Conservation (phyloP, 2,329 filamentous ascomycete genomes). For the Penicillium sp. region DNA sequence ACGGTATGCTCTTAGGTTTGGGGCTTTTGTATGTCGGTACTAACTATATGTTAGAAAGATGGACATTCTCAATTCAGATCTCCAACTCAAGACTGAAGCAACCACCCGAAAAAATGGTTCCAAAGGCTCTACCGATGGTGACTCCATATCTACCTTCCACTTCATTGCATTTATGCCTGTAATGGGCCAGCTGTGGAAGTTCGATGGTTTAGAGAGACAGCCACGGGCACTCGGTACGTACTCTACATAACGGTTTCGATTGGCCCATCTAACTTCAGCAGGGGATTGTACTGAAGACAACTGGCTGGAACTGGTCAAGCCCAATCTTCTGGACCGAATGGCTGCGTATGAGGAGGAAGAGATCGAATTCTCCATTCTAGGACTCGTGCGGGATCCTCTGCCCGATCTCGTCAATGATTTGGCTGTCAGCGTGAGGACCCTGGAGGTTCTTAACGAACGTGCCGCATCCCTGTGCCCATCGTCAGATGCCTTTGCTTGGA, state of each 20-base stretch:
- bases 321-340: conserved; percentile 68
- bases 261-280: conserved; percentile 19
- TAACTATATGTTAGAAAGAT: conserved; percentile 56
- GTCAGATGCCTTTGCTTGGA: conserved; percentile 4
- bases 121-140: conserved; percentile 46
- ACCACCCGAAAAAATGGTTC: conserved; percentile 39
- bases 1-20: conserved; percentile 46
- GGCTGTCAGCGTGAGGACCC: conserved; percentile 47
- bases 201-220: conserved; percentile 76
- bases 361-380: conserved; percentile 74
- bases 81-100: conserved; percentile 55
- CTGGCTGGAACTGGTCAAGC: conserved; percentile 67
- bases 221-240: conserved; percentile 62
- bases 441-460: conserved; percentile 40
- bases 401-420: conserved; percentile 46
- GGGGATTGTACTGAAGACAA: conserved; percentile 49
- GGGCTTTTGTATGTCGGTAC: conserved; percentile 5
- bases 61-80: conserved; percentile 71
- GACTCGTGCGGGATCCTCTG: conserved; percentile 68
- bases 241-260: background rate
- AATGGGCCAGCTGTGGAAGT: conserved; percentile 74
- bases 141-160: conserved; percentile 69
- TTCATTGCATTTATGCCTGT: conserved; percentile 86
- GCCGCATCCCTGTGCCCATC: conserved; percentile 11
- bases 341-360: conserved; percentile 62